Evolutionary conservation across 2,329 filamentous ascomycete genomes (phyloP), one percentile per base, ranked within the genome.

Genomic region (Exophiala alcalophila): DNA sequence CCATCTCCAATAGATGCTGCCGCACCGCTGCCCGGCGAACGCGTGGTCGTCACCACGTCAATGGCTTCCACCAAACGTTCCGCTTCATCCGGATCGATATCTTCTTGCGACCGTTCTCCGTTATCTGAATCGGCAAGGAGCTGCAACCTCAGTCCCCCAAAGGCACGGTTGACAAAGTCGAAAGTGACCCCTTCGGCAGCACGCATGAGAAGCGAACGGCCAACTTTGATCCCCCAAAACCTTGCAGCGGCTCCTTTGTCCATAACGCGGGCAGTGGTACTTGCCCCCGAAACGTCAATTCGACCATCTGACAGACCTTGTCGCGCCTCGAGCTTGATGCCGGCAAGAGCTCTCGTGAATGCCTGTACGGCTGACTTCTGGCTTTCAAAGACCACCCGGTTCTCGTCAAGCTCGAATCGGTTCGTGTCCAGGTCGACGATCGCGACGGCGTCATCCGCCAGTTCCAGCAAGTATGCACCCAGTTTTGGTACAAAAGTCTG

Each of bases 161-260:
- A 83, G 3, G 78, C 77, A 21, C 71, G 69, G 55, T 81, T 78
- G 14, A 80, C 73, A 49, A 73, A 73, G 11, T 68, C 65, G 59
- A 76, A 81, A 28, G 74, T 74, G 31, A 83, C 66, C 2, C 69
- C 71, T 48, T 72, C 71, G 0, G 69, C 72, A 14, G 73, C 73
- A 53, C 76, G 75, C 65, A 80, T 71, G 32, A 84, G 57, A 2
- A 84, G 53, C 1, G 78, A 76, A 41, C 79, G 68, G 1, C 73
- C 77, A 11, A 83, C 74, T 40, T 74, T 74, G 40, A 76, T 64
- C 4, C 70, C 76, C 81, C 81, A 84, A 55, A 77, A 80, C 24
- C 61, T 56, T 37, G 67, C 61, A 2, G 70, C 70, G 3, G 64
- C 59, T 16, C 60, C 57, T 18, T 72, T 65, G 48, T 69, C 65